Evolutionary conservation across 2,329 filamentous ascomycete species (phyloP), one percentile per base, ranked within the genome.

Genomic region (Talaromyces verruculosus): DNA sequence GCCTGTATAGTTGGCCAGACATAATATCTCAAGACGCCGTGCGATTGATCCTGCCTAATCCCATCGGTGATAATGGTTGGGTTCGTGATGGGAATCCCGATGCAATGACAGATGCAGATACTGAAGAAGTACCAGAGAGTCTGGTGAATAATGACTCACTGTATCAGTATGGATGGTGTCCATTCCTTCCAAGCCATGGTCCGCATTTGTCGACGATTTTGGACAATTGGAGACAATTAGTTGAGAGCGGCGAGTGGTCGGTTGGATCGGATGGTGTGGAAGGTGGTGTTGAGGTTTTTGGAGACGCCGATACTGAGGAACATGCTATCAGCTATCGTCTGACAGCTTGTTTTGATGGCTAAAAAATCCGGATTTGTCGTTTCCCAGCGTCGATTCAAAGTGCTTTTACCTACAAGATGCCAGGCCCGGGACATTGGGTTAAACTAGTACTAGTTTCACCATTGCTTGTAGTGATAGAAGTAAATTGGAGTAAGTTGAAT

Each of bases 241-340:
- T 75, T 17, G 71, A 70, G 51, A 67, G 61, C 51, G 73, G 71
- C n/a, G 69, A 71, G 67, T 74, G 74, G 72, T 65, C 67, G 41
- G 68, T 75, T 15, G 65, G 65, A 65, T 65, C 67, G 17, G 65
- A 75, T 17, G 73, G 74, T 5, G 72, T 74, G 5, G 19, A 61
- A n/a, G 71, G 71, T 53, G 73, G 72, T 17, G 73, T 75, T 69
- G 69, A 73, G 8, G 75, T 73, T 51, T 75, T 73, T 37, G 68
- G 67, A 47, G 73, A 75, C 47, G 73, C 73, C 8, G 72, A 76
- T 67, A 74, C 70, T 8, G 64, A 68, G 65, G 69, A 67, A 47
- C 67, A 68, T 70, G 73, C 68, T 68, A 62, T 59, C 45, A 67
- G 70, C 65, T 73, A 72, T 69, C 61, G 51, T 35, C 30, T 37